Evolutionary conservation across 164 flowering plant species (phyloP).

Genomic region (Saururus chinensis): DNA sequence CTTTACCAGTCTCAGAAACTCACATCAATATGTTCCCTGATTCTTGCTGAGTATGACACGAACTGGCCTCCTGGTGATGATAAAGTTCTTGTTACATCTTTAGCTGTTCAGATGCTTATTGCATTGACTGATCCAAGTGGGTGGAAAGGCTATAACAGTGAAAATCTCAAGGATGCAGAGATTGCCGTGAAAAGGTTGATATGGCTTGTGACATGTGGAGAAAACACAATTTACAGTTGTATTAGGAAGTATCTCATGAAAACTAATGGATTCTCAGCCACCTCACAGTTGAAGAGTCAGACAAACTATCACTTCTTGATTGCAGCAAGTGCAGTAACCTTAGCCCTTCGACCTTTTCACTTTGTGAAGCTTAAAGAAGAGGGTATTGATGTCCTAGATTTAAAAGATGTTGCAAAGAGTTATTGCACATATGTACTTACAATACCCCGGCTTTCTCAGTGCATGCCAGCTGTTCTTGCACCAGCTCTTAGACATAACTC

Average conservation of each 20-base stretch:
- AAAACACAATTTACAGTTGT: constrained; percentile 46
- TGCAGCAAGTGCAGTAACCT: constrained; percentile 72
- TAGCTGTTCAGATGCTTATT: constrained; percentile 66
- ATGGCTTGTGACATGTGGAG: constrained; percentile 34
- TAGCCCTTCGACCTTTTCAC: constrained; percentile 80
- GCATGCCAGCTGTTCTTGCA: constrained; percentile 59
- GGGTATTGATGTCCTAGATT: constrained; percentile 16
- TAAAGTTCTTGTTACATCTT: constrained; percentile 33
- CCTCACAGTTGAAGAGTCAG: constrained; percentile 18
- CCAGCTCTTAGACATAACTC: constrained; percentile 81
- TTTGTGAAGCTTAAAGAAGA: constrained; percentile 13
- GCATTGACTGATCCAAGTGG: constrained; percentile 60
- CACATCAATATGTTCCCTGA: constrained; percentile 47
- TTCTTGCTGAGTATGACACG: constrained; percentile 46
- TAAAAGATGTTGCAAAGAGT: constrained; percentile 40
- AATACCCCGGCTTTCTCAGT: constrained; percentile 68
- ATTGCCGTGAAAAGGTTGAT: constrained; percentile 45
- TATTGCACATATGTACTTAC: constrained; percentile 56
- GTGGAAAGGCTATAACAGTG: constrained; percentile 45
- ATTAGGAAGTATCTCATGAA: constrained; percentile 52
- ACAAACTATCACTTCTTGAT: constrained; percentile 60
- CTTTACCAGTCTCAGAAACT: constrained; percentile 56
- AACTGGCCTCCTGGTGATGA: constrained; percentile 22
- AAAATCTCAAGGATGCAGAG: constrained; percentile 31
- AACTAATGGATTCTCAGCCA: constrained; percentile 19